Evolutionary conservation across 1,284 basidiomycete genomes (phyloP).

Genomic region (Cryptococcus sp.): DNA sequence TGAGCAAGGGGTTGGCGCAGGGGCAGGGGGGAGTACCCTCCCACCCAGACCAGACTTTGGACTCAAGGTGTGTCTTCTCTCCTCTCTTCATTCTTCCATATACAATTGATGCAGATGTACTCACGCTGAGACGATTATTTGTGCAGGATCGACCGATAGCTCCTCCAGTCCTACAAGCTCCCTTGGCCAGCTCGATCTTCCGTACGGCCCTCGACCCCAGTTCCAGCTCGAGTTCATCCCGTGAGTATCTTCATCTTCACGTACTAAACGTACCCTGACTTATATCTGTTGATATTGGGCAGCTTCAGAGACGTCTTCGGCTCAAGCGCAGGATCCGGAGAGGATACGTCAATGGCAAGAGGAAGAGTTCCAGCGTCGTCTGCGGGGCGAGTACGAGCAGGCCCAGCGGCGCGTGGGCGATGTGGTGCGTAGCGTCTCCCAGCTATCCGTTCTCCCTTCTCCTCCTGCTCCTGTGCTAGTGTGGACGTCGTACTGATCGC

Average conservation of each 20-base stretch:
- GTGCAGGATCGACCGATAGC: conserved; percentile 20
- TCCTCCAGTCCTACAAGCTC: conserved; percentile 15
- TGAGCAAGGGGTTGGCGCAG: too few relatives aligned
- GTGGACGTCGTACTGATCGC: not conserved
- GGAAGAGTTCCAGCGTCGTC: conserved; percentile 64
- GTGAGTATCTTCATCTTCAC: conserved; percentile 14
- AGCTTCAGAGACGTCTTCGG: conserved; percentile 2
- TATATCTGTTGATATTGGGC: not conserved
- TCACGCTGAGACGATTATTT: not conserved
- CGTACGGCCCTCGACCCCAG: conserved; percentile 29
- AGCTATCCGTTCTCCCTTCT: too few relatives aligned
- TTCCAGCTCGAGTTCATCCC: conserved; percentile 6
- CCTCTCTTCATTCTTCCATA: not conserved
- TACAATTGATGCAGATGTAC: conserved; percentile 1
- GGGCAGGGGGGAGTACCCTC: conserved; percentile 31
- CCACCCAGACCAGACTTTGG: conserved; percentile 9
- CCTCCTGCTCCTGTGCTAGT: too few relatives aligned
- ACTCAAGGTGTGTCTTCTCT: not conserved
- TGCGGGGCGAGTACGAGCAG: conserved; percentile 75
- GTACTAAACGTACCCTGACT: not conserved
- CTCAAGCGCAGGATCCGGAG: conserved; percentile 46
- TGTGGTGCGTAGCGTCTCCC: conserved; percentile 63
- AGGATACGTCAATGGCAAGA: conserved; percentile 69
- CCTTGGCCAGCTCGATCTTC: conserved; percentile 41
- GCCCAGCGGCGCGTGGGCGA: conserved; percentile 67